phyloP scores from a whole-genome alignment of 371 early-diverging fungal species.

The Nematocida sp. region DNA sequence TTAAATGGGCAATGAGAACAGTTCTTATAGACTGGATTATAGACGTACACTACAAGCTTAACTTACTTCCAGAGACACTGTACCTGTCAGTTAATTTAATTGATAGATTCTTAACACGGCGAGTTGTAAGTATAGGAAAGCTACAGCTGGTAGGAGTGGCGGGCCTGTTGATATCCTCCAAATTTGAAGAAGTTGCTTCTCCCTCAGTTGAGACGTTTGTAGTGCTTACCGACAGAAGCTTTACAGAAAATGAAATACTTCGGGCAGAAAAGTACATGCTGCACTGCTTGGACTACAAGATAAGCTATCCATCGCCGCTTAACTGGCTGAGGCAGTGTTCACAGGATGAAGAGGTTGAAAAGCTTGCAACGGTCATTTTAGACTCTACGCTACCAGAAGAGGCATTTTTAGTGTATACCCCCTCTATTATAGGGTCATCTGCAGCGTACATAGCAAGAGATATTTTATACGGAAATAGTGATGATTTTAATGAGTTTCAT shows the following conservation, averaged over 20 bases:
- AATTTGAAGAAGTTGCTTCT: constrained; percentile 85
- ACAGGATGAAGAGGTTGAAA: constrained; percentile 73
- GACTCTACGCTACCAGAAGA: constrained; percentile 84
- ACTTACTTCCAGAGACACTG: constrained; percentile 87
- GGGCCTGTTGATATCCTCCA: constrained; percentile 84
- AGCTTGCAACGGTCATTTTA: constrained; percentile 89
- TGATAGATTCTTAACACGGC: constrained; percentile 85
- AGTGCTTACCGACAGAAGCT: constrained; percentile 59
- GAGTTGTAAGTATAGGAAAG: constrained; percentile 78
- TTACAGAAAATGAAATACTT: constrained; percentile 66
- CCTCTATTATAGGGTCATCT: constrained; percentile 79
- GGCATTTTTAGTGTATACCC: constrained; percentile 74
- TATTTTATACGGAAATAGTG: constrained; percentile 74
- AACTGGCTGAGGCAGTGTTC: constrained; percentile 66
- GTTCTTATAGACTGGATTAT: constrained; percentile 85
- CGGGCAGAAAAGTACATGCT: constrained; percentile 70
- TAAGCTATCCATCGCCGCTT: constrained; percentile 67
- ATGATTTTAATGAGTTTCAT: constrained; percentile 64
- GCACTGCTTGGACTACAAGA: constrained; percentile 66
- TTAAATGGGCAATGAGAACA: constrained; percentile 86
- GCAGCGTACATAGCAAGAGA: constrained; percentile 80
- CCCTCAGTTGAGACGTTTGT: constrained; percentile 66
- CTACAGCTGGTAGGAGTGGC: constrained; percentile 93
- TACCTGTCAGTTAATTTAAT: constrained; percentile 86
- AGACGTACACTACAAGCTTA: constrained; percentile 81